phyloP scores from a whole-genome alignment of 1,284 basidiomycete species.

The Amylostereum areolatum region DNA sequence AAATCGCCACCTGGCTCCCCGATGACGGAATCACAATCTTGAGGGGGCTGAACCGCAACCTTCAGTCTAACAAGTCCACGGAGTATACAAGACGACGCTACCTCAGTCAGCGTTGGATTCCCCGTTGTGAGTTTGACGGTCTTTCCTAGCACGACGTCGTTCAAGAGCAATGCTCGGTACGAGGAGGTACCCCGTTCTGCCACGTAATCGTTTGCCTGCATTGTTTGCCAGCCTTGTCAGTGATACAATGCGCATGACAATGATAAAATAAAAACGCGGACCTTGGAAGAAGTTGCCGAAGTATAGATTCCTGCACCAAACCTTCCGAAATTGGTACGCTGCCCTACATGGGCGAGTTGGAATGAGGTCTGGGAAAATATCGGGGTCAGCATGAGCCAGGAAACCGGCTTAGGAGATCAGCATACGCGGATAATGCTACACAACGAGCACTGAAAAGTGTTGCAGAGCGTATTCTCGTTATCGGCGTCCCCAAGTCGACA shows the following conservation, averaged over 20 bases:
- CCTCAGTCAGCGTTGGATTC: conserved; percentile 14
- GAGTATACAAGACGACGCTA: conserved; percentile 3
- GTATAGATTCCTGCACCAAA: conserved; percentile 18
- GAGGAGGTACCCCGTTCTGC: conserved; percentile 10
- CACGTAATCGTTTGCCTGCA: conserved; percentile 17
- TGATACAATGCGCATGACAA: neutral
- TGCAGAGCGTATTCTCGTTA: conserved; percentile 1
- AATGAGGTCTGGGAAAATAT: conserved; percentile 11
- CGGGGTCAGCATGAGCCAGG: neutral
- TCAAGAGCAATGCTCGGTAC: conserved; percentile 17
- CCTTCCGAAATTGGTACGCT: conserved; percentile 12
- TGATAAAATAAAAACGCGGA: conserved; percentile 1
- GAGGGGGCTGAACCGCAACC: conserved; percentile 13
- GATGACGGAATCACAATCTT: conserved; percentile 19
- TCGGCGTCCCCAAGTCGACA: conserved; percentile 9
- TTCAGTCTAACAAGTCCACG: neutral
- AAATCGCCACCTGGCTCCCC: conserved; percentile 20
- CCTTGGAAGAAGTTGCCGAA: conserved; percentile 17
- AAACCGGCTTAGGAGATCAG: neutral
- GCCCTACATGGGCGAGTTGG: conserved; percentile 7
- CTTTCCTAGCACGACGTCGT: conserved; percentile 19
- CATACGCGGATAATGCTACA: conserved; percentile 14
- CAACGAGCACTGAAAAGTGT: conserved; percentile 7
- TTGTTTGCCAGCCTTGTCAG: neutral
- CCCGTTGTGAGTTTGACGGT: conserved; percentile 10